A percentile compares a stretch with the other conserved stretches of the same genome.
These are phyloP conservation scores for Microbotryum violaceum DNA, from an alignment of 1,284 basidiomycete genomes.

Conservation along the genomic window DNA sequence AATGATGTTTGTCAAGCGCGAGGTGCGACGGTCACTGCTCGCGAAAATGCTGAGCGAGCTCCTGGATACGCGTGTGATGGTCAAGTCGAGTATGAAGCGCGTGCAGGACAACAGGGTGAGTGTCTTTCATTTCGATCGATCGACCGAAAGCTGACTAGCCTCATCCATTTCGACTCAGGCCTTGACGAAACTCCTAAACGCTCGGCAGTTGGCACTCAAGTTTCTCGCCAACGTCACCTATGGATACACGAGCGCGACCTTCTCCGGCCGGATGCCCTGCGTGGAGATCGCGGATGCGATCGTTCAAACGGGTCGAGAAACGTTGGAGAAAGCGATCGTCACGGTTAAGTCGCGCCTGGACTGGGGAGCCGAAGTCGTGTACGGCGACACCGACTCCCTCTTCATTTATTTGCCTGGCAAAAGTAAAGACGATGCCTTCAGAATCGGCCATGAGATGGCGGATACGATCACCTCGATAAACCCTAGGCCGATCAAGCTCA, in stretches of 20 bases:
- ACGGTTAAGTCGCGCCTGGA: constrained; percentile 40
- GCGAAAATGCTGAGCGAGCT: constrained; percentile 89
- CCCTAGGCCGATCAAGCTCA: constrained; percentile 85
- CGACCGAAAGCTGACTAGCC: background rate
- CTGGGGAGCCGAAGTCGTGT: constrained; percentile 89
- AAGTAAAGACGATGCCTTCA: constrained; percentile 87
- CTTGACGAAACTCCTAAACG: constrained; percentile 66
- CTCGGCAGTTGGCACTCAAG: constrained; percentile 79
- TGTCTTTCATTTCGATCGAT: background rate
- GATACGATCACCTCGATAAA: constrained; percentile 77
- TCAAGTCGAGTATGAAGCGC: constrained; percentile 88
- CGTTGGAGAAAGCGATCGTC: constrained; percentile 69
- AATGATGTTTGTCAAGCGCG: constrained; percentile 81
- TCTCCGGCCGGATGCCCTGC: constrained; percentile 93
- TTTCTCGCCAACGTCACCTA: constrained; percentile 62
- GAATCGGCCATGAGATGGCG: constrained; percentile 84
- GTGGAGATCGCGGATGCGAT: constrained; percentile 98
- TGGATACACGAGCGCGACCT: constrained; percentile 78
- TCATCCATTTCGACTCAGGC: constrained; percentile 47
- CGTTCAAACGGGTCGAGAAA: constrained; percentile 91
- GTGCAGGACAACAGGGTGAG: constrained; percentile 64
- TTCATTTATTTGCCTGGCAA: constrained; percentile 84
- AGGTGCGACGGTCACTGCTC: constrained; percentile 74
- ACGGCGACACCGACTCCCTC: constrained; percentile 96
- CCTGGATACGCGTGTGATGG: constrained; percentile 93